Percentiles rank a stretch among this genome's conserved stretches.
Evolutionary conservation across 768 basidiomycete genomes (phyloP).

Genomic region (Xerocomus potaroensis): DNA sequence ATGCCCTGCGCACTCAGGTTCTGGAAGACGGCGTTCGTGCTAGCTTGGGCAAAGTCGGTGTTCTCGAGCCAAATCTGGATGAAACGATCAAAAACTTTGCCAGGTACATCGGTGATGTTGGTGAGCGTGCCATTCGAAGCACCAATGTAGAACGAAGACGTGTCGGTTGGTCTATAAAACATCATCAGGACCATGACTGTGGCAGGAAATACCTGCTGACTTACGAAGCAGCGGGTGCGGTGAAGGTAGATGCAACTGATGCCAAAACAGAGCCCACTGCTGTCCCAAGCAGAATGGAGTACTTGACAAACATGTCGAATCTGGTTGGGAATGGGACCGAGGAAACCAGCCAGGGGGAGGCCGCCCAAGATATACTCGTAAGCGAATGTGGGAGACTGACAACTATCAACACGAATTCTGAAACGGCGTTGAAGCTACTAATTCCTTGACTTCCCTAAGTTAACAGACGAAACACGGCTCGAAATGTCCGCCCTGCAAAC

Average conservation of each 20-base stretch:
- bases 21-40: constrained; percentile 25
- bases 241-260: constrained; percentile 23
- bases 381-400: too few relatives aligned
- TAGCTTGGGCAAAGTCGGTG: constrained; percentile 43
- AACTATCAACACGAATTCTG: not conserved
- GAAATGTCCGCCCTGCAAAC: too few relatives aligned
- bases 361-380: constrained; percentile 9
- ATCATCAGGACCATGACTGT: not conserved
- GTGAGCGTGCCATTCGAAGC: constrained; percentile 40
- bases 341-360: too few relatives aligned
- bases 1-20: constrained; percentile 49
- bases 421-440: too few relatives aligned
- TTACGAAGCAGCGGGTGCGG: constrained; percentile 28
- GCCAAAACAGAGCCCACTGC: constrained; percentile 19
- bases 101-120: constrained; percentile 35
- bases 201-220: constrained; percentile 1
- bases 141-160: constrained; percentile 40
- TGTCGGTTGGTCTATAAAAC: constrained; percentile 22
- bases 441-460: too few relatives aligned
- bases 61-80: constrained; percentile 63
- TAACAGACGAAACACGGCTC: too few relatives aligned
- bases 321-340: not conserved
- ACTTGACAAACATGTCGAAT: constrained; percentile 13
- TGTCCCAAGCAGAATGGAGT: constrained; percentile 12
- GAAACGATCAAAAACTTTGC: constrained; percentile 45